Conservation (phyloP, 139 green algal species). For the Marvania coccoides region DNA sequence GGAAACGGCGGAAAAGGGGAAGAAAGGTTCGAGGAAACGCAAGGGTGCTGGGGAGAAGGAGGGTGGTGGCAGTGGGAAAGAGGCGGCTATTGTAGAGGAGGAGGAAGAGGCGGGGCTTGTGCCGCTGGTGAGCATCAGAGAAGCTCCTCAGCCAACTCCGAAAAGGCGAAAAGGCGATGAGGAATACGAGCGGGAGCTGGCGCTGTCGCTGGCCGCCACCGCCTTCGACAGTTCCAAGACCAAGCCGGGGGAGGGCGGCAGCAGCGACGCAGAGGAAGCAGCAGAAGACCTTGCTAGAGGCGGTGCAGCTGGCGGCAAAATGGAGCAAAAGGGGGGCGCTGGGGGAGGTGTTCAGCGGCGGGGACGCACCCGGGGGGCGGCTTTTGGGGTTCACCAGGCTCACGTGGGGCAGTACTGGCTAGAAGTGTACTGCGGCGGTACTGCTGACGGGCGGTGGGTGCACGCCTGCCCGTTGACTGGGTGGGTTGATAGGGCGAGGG, state of each 20-base stretch:
- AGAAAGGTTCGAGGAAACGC: not conserved
- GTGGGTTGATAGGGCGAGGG: slow-evolving; percentile 47
- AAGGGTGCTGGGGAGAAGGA: not conserved
- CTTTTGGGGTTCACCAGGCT: not conserved
- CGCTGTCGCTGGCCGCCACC: slow-evolving; percentile 65
- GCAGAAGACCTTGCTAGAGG: not conserved
- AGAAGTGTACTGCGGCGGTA: slow-evolving; percentile 74
- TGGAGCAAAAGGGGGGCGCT: not conserved
- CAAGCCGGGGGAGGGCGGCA: not conserved
- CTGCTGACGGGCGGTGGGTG: slow-evolving; percentile 59
- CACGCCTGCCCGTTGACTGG: slow-evolving; percentile 59
- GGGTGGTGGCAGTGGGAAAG: not conserved
- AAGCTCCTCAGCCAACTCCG: not conserved
- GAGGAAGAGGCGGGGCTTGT: not conserved
- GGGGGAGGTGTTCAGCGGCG: too few relatives aligned
- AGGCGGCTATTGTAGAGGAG: not conserved
- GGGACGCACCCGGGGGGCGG: too few relatives aligned
- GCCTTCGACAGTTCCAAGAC: slow-evolving; percentile 20
- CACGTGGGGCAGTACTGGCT: slow-evolving; percentile 44
- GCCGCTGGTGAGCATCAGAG: not conserved
- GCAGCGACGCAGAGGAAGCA: not conserved
- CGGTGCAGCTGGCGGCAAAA: not conserved
- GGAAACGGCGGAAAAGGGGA: not conserved
- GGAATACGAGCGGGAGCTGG: slow-evolving; percentile 79
- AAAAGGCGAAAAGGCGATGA: slow-evolving; percentile 53